Evolutionary conservation across 306 rosid genomes (phyloP), one percentile per base, ranked within the genome.

Genomic region (Quercus aquifolioides): DNA sequence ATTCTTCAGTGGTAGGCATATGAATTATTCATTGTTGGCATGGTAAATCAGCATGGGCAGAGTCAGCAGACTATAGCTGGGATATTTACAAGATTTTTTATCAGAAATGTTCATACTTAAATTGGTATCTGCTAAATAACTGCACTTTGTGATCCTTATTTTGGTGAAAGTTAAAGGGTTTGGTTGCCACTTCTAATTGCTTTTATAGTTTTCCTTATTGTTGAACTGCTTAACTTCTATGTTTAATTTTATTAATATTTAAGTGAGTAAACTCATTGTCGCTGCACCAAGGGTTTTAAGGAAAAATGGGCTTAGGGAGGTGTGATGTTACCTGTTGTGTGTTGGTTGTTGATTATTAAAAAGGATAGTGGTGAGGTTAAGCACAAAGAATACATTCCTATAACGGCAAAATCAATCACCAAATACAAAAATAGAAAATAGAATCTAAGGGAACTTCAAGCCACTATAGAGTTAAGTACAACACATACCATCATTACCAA

Each of bases 401-500:
- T 33, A 76, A 4, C 11, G 3, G 68, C 26, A 64, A 23, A 62
- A 55, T 14, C 59, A 41, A 65, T 1, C 3, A 2, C 9, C 28
- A 3, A 9, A 6, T 20, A 70, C 1, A 62, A 46, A 12, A 5
- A 72, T 1, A 13, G 5, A 77, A 28, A 35, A 59, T 63, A 13
- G 0, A 19, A 58, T 52, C 33, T n/a, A 11, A 72, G 17, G 69
- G 10, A 70, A 35, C 26, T 46, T 33, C 56, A 30, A 55, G 69
- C 65, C 75, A 31, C 64, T 26, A n/a, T 25, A 35, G 14, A 72
- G 41, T 8, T 3, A 38, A 81, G 65, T 59, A 76, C 2, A 56
- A 80, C 30, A 4, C 81, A 69, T 88, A 95, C 99, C 98, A 71
- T 93, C 97, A 55, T 82, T 92, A 25, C 93, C 98, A 1, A 78